Evolutionary conservation across 1,284 basidiomycete genomes (phyloP).

Genomic region (Sphaerobolus stellatus): DNA sequence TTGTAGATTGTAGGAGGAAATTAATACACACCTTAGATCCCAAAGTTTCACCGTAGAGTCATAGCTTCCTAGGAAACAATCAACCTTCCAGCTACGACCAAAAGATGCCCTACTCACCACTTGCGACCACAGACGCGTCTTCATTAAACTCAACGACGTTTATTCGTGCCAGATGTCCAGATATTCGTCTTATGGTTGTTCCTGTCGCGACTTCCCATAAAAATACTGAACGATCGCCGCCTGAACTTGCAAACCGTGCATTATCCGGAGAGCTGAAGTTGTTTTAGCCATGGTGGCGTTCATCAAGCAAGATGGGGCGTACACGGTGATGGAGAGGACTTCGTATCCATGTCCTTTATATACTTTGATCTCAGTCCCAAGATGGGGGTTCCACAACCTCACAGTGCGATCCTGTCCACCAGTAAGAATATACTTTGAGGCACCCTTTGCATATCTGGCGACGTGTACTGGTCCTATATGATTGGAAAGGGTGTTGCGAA

Average conservation of each 20-base stretch:
- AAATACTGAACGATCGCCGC: slow-evolving; percentile 90
- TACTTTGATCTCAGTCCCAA: slow-evolving; percentile 84
- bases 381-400: slow-evolving; percentile 85
- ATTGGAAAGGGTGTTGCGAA: slow-evolving; percentile 57
- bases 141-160: slow-evolving; percentile 88
- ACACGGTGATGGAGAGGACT: slow-evolving; percentile 89
- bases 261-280: slow-evolving; percentile 82
- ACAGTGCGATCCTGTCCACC: slow-evolving; percentile 91
- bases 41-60: slow-evolving; percentile 87
- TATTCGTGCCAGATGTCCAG: slow-evolving; percentile 89
- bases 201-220: slow-evolving; percentile 95
- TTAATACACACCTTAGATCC: slow-evolving; percentile 71
- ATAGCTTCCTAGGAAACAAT: slow-evolving; percentile 62
- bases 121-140: slow-evolving; percentile 82
- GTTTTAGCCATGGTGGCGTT: not conserved
- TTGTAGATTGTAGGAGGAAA: not conserved
- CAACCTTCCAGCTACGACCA: not conserved
- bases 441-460: slow-evolving; percentile 81
- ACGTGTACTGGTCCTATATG: slow-evolving; percentile 86
- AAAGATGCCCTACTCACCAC: slow-evolving; percentile 52
- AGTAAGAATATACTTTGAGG: slow-evolving; percentile 84
- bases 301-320: slow-evolving; percentile 30
- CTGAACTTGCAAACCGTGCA: slow-evolving; percentile 88
- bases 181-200: slow-evolving; percentile 74
- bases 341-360: slow-evolving; percentile 94